phyloP scores from a whole-genome alignment of 352 stramenopile genomes.

The Globisporangium rhizosaccharum region DNA sequence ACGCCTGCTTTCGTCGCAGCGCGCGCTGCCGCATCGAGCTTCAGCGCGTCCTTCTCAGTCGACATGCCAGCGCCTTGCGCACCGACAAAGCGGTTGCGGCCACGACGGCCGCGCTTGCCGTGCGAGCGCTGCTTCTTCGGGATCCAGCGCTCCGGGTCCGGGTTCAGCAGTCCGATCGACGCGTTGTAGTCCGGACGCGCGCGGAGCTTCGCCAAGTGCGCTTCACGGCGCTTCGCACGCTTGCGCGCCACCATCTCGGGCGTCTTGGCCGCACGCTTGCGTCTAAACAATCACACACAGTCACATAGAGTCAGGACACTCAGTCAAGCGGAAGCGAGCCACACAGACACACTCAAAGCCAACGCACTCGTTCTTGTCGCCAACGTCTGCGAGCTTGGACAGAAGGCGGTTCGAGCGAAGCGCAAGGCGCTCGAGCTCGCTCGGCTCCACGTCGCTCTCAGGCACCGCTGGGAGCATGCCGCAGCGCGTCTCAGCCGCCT shows the following conservation, averaged over 20 bases:
- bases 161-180: slow-evolving; percentile 67
- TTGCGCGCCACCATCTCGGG: slow-evolving; percentile 68
- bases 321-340: background rate
- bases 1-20: slow-evolving; percentile 59
- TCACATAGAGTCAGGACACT: slow-evolving; percentile 6
- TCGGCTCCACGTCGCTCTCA: slow-evolving; percentile 51
- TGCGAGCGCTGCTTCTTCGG: slow-evolving; percentile 82
- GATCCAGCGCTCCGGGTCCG: slow-evolving; percentile 81
- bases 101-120: slow-evolving; percentile 64
- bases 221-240: slow-evolving; percentile 61
- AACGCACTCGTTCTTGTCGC: slow-evolving; percentile 78
- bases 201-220: slow-evolving; percentile 52
- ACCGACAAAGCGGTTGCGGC: slow-evolving; percentile 79
- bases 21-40: slow-evolving; percentile 75
- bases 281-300: slow-evolving; percentile 18
- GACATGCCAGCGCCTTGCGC: slow-evolving; percentile 73
- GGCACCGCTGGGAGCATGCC: slow-evolving; percentile 53
- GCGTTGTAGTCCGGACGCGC: slow-evolving; percentile 70
- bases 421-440: slow-evolving; percentile 58
- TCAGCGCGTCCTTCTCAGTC: slow-evolving; percentile 76
- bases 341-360: background rate
- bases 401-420: slow-evolving; percentile 53
- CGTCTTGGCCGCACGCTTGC: slow-evolving; percentile 68
- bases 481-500: slow-evolving; percentile 55
- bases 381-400: slow-evolving; percentile 49